Conservation (phyloP, 2,329 filamentous ascomycete genomes). For the Pseudonectria buxi region DNA sequence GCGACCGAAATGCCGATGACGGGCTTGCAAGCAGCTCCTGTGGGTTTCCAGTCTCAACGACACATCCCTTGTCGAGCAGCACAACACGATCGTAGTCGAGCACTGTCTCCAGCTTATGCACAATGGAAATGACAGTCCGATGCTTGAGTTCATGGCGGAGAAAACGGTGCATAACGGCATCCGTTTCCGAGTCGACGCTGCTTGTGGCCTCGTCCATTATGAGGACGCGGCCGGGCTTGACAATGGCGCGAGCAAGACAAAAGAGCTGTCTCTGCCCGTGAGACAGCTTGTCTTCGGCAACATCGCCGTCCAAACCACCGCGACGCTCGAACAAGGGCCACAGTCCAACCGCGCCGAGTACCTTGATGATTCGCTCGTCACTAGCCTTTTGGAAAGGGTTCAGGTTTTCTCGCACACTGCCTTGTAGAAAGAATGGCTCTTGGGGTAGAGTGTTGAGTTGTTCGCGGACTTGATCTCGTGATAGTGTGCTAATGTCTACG, state of each 20-base stretch:
- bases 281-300: constrained; percentile 30
- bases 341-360: constrained; percentile 37
- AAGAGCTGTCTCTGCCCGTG: constrained; percentile 46
- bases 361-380: constrained; percentile 31
- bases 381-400: constrained; percentile 31
- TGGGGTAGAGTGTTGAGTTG: constrained; percentile 42
- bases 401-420: constrained; percentile 40
- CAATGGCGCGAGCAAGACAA: constrained; percentile 40
- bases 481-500: constrained; percentile 32
- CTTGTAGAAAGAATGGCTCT: constrained; percentile 41
- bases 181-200: constrained; percentile 29
- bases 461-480: constrained; percentile 35
- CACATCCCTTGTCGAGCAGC: constrained; percentile 20
- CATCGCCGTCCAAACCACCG: constrained; percentile 31
- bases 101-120: constrained; percentile 37
- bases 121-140: constrained; percentile 47
- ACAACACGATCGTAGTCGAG: constrained; percentile 25
- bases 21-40: constrained; percentile 14
- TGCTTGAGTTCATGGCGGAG: constrained; percentile 25
- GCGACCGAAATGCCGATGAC: too few relatives aligned
- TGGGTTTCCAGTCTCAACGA: constrained; percentile 21
- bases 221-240: constrained; percentile 33
- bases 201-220: constrained; percentile 38
- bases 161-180: constrained; percentile 25
- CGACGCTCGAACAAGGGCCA: constrained; percentile 31